Base-by-base conservation (phyloP, 352 stramenopile species). In the Globisporangium middletonii region DNA sequence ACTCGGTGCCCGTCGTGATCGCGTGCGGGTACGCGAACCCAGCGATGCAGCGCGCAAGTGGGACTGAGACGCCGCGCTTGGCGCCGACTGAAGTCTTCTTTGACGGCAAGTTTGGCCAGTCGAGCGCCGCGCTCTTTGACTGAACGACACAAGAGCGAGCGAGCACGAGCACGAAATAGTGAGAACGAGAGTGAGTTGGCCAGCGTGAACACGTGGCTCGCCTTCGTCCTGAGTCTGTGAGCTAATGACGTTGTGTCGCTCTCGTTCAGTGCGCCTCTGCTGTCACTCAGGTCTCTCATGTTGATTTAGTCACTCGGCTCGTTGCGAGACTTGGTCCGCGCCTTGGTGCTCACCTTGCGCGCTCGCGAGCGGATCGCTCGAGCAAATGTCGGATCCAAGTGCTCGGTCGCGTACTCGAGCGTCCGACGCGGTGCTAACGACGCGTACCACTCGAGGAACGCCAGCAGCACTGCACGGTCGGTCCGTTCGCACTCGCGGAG, bases 61-160 rank as follows among this genome's bases (percentile, higher is more conserved):
- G 19, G n/a, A 4, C 50, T 47, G 52, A 47, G 0, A 83, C 79
- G 5, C 71, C 61, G 43, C 76, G 85, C 8, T 64, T 95, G 15
- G 47, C 73, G 16, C 78, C 72, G 7, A 79, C 71, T 3, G 75
- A 92, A 52, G 58, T 95, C 18, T 94, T 95, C 60, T 96, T 94
- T 37, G 78, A 90, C 58, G 84, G 83, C 54, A 92, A 89, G 56
- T 94, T 93, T 59, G 86, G 86, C 46, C 50, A 76, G 18, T 87
- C 78, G 4, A 86, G 72, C 54, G 67, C 75, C 19, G 62, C 72
- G 44, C 65, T 91, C 61, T 88, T 93, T 51, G 53, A 59, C 12
- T 23, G 23, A 23, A 23, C 23, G 23, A 23, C 23, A 23, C 23
- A 23, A 23, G 23, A 23, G 23, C 23, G 23, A 23, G 23, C 23